phyloP scores from a whole-genome alignment of 2,329 filamentous ascomycete genomes.

The Sarocladiaceae sp. region DNA sequence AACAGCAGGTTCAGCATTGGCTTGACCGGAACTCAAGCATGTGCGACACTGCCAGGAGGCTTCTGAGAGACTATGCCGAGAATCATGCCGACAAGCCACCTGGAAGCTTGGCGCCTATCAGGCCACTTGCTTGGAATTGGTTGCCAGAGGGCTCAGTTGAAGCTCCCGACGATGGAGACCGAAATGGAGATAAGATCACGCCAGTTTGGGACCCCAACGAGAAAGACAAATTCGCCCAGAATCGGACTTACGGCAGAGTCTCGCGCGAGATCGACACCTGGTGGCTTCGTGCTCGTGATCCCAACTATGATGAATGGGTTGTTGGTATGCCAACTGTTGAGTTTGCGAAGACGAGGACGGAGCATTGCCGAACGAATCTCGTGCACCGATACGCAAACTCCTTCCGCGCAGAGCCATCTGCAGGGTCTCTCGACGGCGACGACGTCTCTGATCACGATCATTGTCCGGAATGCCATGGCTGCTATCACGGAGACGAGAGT shows the following conservation, averaged over 20 bases:
- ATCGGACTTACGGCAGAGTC: slow-evolving; percentile 54
- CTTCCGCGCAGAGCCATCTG: slow-evolving; percentile 38
- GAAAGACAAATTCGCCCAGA: slow-evolving; percentile 54
- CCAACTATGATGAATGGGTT: slow-evolving; percentile 56
- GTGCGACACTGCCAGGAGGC: slow-evolving; percentile 49
- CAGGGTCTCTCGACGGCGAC: slow-evolving; percentile 29
- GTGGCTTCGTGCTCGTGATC: slow-evolving; percentile 59
- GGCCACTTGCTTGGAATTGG: slow-evolving; percentile 54
- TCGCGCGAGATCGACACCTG: slow-evolving; percentile 62
- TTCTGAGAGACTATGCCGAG: slow-evolving; percentile 52
- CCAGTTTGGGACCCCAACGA: slow-evolving; percentile 49
- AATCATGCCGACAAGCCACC: slow-evolving; percentile 44
- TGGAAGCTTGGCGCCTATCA: slow-evolving; percentile 44
- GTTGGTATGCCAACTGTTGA: slow-evolving; percentile 57
- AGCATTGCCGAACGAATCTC: slow-evolving; percentile 56
- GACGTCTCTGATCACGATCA: slow-evolving; percentile 33
- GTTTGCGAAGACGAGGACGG: slow-evolving; percentile 52
- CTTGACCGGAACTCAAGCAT: slow-evolving; percentile 56
- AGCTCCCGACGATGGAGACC: slow-evolving; percentile 25
- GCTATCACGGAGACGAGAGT: slow-evolving; percentile 20
- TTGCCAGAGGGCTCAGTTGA: slow-evolving; percentile 35
- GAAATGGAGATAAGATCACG: slow-evolving; percentile 38
- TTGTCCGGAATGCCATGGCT: slow-evolving; percentile 29
- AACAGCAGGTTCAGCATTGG: slow-evolving; percentile 59
- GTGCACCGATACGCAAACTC: slow-evolving; percentile 50